Base-by-base conservation (phyloP, 2,329 filamentous ascomycete species). In the Fusarium algeriense region DNA sequence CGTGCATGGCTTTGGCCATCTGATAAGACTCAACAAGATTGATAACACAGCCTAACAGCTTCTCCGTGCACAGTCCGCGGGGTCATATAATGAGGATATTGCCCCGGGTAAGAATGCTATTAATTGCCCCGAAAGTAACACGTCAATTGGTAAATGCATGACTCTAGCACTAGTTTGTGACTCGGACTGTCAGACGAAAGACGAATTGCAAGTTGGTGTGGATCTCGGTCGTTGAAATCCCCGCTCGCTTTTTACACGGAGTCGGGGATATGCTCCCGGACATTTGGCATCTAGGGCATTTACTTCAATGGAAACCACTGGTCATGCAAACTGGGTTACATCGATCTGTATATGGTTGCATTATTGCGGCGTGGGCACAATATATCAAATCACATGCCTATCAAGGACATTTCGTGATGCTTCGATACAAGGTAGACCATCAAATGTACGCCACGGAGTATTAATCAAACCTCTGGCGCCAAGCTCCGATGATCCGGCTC, bases 241-340 rank as follows among this genome's bases (percentile, higher is more conserved):
- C 69, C 69, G 69, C 65, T 67, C 56, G 69, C 69, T 43, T 14
- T 59, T 66, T 67, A 41, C 34, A 56, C 69, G 65, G 69, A 73
- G 37, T 70, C 65, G 65, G 69, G 45, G 49, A 57, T 73, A 67
- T 46, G 38, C 53, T 32, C 20, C 65, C 69, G 60, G 69, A 12
- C 32, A 46, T 63, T 67, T 43, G 48, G 20, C 20, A 23, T 23
- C 20, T 23, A 23, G 20, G 20, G 20, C 20, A 23, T 23, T 23
- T 23, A 30, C 32, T 35, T 32, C 13, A 9, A 35, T 35, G 34
- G 49, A 26, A 41, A 26, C 13, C 32, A 41, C 34, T 48, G 53
- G 40, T 32, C 6, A 60, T 15, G 6, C 15, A 20, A 35, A 30
- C 5, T 40, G 20, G 20, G 41, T 41, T 56, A 37, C 58, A 46